Evolutionary conservation across 1,284 basidiomycete genomes (phyloP), one percentile per base, ranked within the genome.

Genomic region (Apiotrichum veenhuisii): DNA sequence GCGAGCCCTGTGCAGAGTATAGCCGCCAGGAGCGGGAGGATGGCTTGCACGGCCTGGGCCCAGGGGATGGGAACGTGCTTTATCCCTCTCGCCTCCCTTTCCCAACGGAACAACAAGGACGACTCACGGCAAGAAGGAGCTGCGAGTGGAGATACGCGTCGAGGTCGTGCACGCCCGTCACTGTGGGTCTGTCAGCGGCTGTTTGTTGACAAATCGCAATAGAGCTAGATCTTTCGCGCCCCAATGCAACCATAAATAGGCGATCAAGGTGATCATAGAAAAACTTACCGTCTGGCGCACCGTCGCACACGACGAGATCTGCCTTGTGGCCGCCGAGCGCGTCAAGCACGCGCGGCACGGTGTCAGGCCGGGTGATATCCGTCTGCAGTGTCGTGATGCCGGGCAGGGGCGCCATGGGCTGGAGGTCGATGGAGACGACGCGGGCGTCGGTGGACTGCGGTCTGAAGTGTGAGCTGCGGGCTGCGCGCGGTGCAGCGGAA

Each of bases 71-170:
- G n/a, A n/a, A n/a, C n/a, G n/a, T n/a, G n/a, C n/a, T n/a, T n/a
- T n/a, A n/a, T n/a, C n/a, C n/a, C n/a, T n/a, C n/a, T n/a, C n/a
- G n/a, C n/a, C n/a, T n/a, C n/a, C n/a, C n/a, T n/a, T n/a, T n/a
- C 18, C 4, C 5, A 38, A 42, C 30, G 30, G 25, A 33, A 40
- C 26, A 33, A 11, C 15, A 20, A 47, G 8, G 12, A 15, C 7
- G 20, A 72, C 77, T 52, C 46, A 77, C 80, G 17, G 82, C 81
- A 15, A 82, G 72, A 2, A 84, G 70, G 0, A 84, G 76, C 62
- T 83, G 82, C 0, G 80, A 78, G 65, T 84, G 82, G 7, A 83
- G 76, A 59, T 81, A 82, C 30, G 82, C 82, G 69, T 84, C 82
- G 22, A 84, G 73, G 59, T 81, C 80, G 59, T 83, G 82, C 0